Conservation (phyloP, 345 rosid genomes). For the Linum trigynum region DNA sequence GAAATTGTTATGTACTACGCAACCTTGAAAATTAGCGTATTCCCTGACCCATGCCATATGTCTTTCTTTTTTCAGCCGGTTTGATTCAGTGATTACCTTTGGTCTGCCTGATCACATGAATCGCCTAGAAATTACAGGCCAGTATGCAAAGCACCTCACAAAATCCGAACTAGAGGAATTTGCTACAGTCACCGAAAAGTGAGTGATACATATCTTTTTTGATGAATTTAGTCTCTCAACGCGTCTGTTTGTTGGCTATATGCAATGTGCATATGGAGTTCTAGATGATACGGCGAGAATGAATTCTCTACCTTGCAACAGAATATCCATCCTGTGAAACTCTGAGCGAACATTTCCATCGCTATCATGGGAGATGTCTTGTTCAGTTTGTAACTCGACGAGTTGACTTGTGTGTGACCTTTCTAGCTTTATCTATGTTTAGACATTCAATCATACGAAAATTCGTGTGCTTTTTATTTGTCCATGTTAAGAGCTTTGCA, state of each 20-base stretch:
- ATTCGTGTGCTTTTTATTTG: too few relatives aligned
- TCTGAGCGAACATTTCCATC: too few relatives aligned
- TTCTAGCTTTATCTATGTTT: too few relatives aligned
- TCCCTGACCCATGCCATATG: slow-evolving; percentile 7
- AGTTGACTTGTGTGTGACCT: too few relatives aligned
- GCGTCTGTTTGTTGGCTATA: background rate
- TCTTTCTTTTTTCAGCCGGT: slow-evolving; percentile 46
- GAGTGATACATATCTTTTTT: slow-evolving; percentile 10
- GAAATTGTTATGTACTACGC: background rate
- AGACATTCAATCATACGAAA: too few relatives aligned
- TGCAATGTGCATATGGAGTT: background rate
- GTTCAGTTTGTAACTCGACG: background rate
- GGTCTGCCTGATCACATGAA: slow-evolving; percentile 62
- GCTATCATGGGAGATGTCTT: background rate
- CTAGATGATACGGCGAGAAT: background rate
- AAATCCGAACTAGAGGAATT: slow-evolving; percentile 59
- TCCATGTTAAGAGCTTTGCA: background rate
- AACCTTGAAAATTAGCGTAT: background rate
- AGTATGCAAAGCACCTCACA: slow-evolving; percentile 75
- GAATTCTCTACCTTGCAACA: too few relatives aligned
- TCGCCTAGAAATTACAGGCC: slow-evolving; percentile 63
- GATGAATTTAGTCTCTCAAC: background rate
- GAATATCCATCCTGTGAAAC: too few relatives aligned
- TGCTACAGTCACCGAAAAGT: slow-evolving; percentile 56
- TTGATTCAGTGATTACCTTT: slow-evolving; percentile 75